Evolutionary conservation across 148 eudicot species (phyloP).

Genomic region (Pouteria glomerata): DNA sequence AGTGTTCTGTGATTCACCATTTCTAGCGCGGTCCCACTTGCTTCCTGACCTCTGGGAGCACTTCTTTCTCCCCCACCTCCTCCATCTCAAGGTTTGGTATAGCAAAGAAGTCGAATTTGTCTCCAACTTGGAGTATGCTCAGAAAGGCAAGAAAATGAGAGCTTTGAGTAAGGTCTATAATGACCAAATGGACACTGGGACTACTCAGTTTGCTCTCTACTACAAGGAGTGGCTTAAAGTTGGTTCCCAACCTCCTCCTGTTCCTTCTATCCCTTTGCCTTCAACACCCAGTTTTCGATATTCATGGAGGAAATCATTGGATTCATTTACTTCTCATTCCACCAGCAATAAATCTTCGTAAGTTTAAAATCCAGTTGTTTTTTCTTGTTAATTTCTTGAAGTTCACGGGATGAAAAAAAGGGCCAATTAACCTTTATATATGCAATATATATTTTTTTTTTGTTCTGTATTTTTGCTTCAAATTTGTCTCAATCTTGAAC

Average conservation of each 20-base stretch:
- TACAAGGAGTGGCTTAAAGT: constrained; percentile 46
- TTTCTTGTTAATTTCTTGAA: not conserved
- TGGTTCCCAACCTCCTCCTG: constrained; percentile 31
- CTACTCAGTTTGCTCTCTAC: constrained; percentile 33
- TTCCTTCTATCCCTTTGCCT: constrained; percentile 52
- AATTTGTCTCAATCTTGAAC: constrained; percentile 1
- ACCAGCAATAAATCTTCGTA: constrained; percentile 34
- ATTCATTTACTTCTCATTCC: constrained; percentile 19
- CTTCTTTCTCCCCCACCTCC: constrained; percentile 50
- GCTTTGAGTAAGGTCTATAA: constrained; percentile 27
- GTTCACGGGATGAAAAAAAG: not conserved
- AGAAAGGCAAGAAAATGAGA: constrained; percentile 25
- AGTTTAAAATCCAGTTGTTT: constrained; percentile 12
- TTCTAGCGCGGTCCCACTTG: constrained; percentile 35
- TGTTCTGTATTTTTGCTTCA: not conserved
- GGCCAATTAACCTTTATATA: too few relatives aligned
- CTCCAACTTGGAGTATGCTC: constrained; percentile 4
- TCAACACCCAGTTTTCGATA: constrained; percentile 14
- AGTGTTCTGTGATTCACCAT: constrained; percentile 42
- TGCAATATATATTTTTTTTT: not conserved
- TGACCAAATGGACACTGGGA: constrained; percentile 37
- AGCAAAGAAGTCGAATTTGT: constrained; percentile 26
- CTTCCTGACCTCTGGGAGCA: constrained; percentile 54
- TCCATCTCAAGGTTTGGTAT: constrained; percentile 49
- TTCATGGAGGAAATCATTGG: constrained; percentile 31